Evolutionary conservation across 202 grass and related monocot species (phyloP).

Genomic region (Elaeis oleifera): DNA sequence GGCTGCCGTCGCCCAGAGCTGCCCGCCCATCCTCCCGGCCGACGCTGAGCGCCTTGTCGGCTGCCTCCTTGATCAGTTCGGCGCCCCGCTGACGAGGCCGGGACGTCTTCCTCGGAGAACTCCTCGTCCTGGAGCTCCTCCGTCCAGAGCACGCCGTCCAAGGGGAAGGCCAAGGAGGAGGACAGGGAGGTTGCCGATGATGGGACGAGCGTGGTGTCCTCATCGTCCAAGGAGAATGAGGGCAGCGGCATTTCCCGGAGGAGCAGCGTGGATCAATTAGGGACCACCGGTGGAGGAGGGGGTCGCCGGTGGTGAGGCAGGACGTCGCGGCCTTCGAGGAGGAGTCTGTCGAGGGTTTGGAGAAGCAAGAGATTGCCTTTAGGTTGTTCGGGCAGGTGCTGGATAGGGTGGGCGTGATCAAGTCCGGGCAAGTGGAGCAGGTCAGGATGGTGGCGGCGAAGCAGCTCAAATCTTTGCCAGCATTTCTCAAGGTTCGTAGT

Average conservation of each 20-base stretch:
- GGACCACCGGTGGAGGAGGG: constrained; percentile 28
- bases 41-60: constrained; percentile 54
- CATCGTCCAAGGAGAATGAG: constrained; percentile 8
- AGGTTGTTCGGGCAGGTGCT: constrained; percentile 71
- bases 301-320: constrained; percentile 30
- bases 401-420: constrained; percentile 40
- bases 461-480: constrained; percentile 83
- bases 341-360: constrained; percentile 56
- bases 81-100: constrained; percentile 20
- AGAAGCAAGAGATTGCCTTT: constrained; percentile 82
- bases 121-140: constrained; percentile 18
- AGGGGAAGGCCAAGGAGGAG: constrained; percentile 66
- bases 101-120: constrained; percentile 14
- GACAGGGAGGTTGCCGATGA: constrained; percentile 20
- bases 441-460: constrained; percentile 61
- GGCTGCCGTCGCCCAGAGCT: constrained; percentile 33
- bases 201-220: constrained; percentile 11
- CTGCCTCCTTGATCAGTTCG: constrained; percentile 62
- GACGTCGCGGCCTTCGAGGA: constrained; percentile 65
- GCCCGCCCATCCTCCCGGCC: constrained; percentile 24
- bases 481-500: constrained; percentile 72
- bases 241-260: constrained; percentile 6
- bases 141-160: constrained; percentile 31
- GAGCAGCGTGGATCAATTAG: constrained; percentile 17
- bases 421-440: constrained; percentile 42